phyloP scores from a whole-genome alignment of 2,329 filamentous ascomycete genomes.

The Alternaria brassicae region DNA sequence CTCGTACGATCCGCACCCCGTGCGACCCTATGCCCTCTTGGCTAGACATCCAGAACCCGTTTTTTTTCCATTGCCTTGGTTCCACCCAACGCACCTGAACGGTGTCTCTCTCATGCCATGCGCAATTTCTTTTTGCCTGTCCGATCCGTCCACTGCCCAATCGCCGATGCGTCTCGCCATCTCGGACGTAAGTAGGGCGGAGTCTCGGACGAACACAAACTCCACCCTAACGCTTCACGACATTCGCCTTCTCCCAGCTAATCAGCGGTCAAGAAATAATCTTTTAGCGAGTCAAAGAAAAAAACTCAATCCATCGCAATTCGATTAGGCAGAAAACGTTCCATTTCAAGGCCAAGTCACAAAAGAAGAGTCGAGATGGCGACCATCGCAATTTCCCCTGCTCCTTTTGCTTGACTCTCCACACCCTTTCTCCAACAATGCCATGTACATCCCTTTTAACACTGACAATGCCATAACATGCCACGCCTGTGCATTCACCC shows the following conservation, averaged over 20 bases:
- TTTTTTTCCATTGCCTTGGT: neutral
- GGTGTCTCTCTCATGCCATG: neutral
- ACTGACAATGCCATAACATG: neutral
- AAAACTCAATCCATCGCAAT: neutral
- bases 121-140: conserved; percentile 27
- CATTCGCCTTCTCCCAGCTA: neutral
- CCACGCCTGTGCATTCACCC: neutral
- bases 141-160: conserved; percentile 6
- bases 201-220: conserved; percentile 17
- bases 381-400: conserved; percentile 17
- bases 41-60: neutral
- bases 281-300: conserved; percentile 4
- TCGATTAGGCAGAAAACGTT: conserved; percentile 3
- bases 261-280: neutral
- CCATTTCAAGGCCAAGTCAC: neutral
- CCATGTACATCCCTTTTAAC: conserved; percentile 6
- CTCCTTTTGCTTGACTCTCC: conserved; percentile 1
- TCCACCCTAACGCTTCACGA: conserved; percentile 5
- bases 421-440: conserved; percentile 1
- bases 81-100: neutral
- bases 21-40: conserved; percentile 4
- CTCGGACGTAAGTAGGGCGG: conserved; percentile 12
- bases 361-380: neutral
- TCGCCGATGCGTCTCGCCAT: conserved; percentile 1
- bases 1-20: conserved; percentile 28